A percentile compares a stretch with the other conserved stretches of the same genome.
Evolutionary conservation across 345 rosid genomes (phyloP).

Genomic region (Euphorbia lathyris): DNA sequence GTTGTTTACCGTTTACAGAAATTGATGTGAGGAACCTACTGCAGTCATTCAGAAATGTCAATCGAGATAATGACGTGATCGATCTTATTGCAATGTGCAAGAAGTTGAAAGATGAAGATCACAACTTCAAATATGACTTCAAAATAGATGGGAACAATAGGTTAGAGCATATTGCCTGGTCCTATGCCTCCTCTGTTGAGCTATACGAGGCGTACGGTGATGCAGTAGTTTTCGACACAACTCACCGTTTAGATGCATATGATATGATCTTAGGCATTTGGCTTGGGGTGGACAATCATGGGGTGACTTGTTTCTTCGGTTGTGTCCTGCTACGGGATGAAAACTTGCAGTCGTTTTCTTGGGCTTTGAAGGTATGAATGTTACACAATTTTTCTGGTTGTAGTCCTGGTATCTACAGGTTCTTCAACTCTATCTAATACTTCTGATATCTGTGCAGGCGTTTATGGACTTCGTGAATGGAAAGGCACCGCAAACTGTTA

Average conservation of each 20-base stretch:
- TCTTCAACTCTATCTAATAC: neutral
- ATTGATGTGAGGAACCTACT: slow-evolving; percentile 25
- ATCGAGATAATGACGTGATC: slow-evolving; percentile 29
- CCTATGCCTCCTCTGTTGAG: slow-evolving; percentile 33
- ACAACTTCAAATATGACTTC: slow-evolving; percentile 38
- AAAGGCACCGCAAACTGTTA: slow-evolving; percentile 42
- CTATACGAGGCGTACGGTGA: slow-evolving; percentile 35
- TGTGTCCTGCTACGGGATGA: slow-evolving; percentile 40
- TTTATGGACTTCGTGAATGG: slow-evolving; percentile 43
- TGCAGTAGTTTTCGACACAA: slow-evolving; percentile 40
- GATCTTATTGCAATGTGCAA: slow-evolving; percentile 41
- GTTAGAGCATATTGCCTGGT: slow-evolving; percentile 47
- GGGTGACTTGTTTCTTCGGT: slow-evolving; percentile 38
- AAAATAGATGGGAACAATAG: slow-evolving; percentile 37
- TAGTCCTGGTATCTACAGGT: neutral
- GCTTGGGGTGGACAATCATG: slow-evolving; percentile 44
- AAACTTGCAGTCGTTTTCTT: slow-evolving; percentile 32
- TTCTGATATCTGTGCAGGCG: slow-evolving; percentile 19
- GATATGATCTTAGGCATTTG: slow-evolving; percentile 40
- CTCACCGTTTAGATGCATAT: slow-evolving; percentile 36
- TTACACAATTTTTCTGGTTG: neutral
- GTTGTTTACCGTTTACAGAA: slow-evolving; percentile 27
- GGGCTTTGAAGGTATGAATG: slow-evolving; percentile 40
- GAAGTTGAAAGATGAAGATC: slow-evolving; percentile 37
- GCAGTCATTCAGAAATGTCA: slow-evolving; percentile 22